These are phyloP conservation scores for Mycosphaerella sp. DNA, from an alignment of 2,329 filamentous ascomycete genomes.

Conservation along the genomic window DNA sequence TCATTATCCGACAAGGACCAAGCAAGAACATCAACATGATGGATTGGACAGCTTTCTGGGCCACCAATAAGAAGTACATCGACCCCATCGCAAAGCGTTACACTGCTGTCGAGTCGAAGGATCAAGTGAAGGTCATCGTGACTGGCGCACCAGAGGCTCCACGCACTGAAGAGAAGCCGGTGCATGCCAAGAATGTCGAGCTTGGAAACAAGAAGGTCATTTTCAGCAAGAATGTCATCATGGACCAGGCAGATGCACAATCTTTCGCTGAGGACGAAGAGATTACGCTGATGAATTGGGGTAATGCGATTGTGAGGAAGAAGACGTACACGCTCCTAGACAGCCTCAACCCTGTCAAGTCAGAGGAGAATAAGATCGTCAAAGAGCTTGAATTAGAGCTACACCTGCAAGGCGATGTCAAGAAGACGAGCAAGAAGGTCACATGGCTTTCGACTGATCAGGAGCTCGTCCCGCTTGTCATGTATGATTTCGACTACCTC, in stretches of 20 bases:
- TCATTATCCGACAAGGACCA: conserved; percentile 77
- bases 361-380: conserved; percentile 51
- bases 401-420: conserved; percentile 89
- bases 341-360: conserved; percentile 44
- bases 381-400: conserved; percentile 72
- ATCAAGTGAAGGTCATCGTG: conserved; percentile 50
- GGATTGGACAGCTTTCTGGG: conserved; percentile 66
- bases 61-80: conserved; percentile 50
- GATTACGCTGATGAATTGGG: conserved; percentile 96
- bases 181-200: conserved; percentile 82
- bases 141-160: conserved; percentile 33
- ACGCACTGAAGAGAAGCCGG: conserved; percentile 68
- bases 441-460: conserved; percentile 83
- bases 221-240: conserved; percentile 66
- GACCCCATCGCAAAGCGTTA: conserved; percentile 45
- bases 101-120: conserved; percentile 58
- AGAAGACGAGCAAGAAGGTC: conserved; percentile 92
- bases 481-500: conserved; percentile 92
- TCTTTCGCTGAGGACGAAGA: conserved; percentile 79
- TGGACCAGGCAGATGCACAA: conserved; percentile 83
- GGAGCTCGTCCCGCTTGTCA: conserved; percentile 71
- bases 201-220: conserved; percentile 81
- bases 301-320: conserved; percentile 73
- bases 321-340: conserved; percentile 43
- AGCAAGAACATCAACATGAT: conserved; percentile 77